Evolutionary conservation across 148 eudicot species (phyloP), one percentile per base, ranked within the genome.

Genomic region (Amaranthus palmeri): DNA sequence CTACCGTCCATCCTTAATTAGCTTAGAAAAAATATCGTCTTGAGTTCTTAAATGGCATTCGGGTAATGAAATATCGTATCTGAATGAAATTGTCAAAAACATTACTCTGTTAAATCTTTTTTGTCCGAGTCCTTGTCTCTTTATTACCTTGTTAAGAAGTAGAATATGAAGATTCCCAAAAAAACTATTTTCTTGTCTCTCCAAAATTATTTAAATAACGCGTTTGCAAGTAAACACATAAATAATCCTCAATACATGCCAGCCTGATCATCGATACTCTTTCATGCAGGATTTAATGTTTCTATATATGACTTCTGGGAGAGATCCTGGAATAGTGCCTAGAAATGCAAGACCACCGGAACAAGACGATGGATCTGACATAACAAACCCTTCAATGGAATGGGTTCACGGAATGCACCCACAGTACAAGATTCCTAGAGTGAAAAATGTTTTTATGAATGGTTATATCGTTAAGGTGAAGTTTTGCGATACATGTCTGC

Each of bases 241-340:
- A 5, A 45, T 25, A 7, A 13, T 72, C 1, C 10, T 69, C 25
- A 47, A 47, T 7, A 25, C 13, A 48, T 36, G 40, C 18, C 14
- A 49, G 52, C 69, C 76, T 72, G 58, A 79, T 71, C 68, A 46
- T 69, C 36, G 6, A 46, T 69, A 13, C 18, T n/a, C 8, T 71
- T 72, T 59, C 18, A 44, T 25, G 36, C 92, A 95, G 98, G 91
- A 88, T 86, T 63, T 89, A 79, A 70, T 72, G 6, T 88, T 95
- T 80, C 93, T 95, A 73, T 82, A 84, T 79, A 66, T 95, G 83
- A 89, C 98, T 62, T 86, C 98, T 50, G 88, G 88, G 61, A 88
- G 96, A 88, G 97, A 95, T 82, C 98, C 98, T 0, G 98, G 97
- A 57, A 86, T 95, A 62, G 85, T 95, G 47, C 97, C 96, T 43